These are phyloP conservation scores for Neurospora cerealis DNA, from an alignment of 495 filamentous ascomycete species.

Conservation along the genomic window DNA sequence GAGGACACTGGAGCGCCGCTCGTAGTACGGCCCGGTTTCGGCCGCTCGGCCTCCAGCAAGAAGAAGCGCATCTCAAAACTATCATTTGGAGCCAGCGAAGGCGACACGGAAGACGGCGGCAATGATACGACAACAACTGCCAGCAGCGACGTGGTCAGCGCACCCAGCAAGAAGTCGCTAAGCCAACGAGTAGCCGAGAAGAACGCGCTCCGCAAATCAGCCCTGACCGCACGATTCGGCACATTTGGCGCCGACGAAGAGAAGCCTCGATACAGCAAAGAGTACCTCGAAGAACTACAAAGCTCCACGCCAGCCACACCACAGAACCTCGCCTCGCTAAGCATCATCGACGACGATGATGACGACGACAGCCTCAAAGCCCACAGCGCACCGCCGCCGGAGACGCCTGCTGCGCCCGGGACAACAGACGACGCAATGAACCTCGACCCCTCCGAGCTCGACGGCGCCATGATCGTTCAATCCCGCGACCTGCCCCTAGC, in stretches of 20 bases:
- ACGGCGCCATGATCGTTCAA: conserved; percentile 55
- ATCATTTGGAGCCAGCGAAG: conserved; percentile 62
- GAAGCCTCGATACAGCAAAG: conserved; percentile 73
- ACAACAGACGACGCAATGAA: conserved; percentile 35
- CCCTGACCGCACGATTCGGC: conserved; percentile 46
- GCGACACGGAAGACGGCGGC: conserved; percentile 41
- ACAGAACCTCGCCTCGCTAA: conserved; percentile 37
- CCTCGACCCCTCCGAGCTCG: conserved; percentile 44
- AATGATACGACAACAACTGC: conserved; percentile 7
- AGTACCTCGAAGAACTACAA: conserved; percentile 76
- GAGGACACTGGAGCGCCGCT: conserved; percentile 27
- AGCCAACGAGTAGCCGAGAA: conserved; percentile 62
- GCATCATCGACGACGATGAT: conserved; percentile 11
- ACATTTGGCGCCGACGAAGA: conserved; percentile 48
- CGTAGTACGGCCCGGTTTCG: conserved; percentile 26
- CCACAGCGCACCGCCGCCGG: background rate
- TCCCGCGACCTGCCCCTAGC: conserved; percentile 14
- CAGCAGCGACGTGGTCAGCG: conserved; percentile 46
- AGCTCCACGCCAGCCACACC: conserved; percentile 73
- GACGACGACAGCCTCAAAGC: conserved; percentile 4
- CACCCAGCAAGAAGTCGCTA: conserved; percentile 57
- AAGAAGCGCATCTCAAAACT: conserved; percentile 61
- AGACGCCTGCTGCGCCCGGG: conserved; percentile 19
- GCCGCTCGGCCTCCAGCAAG: conserved; percentile 29
- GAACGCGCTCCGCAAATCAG: conserved; percentile 47